Percentiles rank a stretch among this genome's conserved stretches.
Conservation (phyloP, 2,329 filamentous ascomycete species). For the Alternaria angustiovoidea region DNA sequence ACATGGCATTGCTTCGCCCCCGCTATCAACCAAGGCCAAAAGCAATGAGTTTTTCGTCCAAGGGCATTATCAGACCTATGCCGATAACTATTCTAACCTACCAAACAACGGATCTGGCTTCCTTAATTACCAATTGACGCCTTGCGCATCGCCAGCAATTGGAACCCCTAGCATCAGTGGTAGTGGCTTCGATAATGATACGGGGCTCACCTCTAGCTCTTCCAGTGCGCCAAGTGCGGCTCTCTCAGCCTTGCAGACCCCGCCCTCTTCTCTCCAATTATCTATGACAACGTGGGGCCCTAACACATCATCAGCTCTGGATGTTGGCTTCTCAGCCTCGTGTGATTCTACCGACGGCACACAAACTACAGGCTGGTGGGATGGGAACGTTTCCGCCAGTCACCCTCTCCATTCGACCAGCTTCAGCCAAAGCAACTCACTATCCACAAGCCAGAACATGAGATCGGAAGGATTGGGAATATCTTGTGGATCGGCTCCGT, state of each 20-base stretch:
- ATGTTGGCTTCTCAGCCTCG: slow-evolving; percentile 45
- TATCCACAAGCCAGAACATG: slow-evolving; percentile 27
- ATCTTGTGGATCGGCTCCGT: slow-evolving; percentile 37
- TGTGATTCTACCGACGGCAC: slow-evolving; percentile 34
- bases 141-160: slow-evolving; percentile 43
- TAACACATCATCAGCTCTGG: slow-evolving; percentile 36
- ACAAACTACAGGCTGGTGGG: slow-evolving; percentile 44
- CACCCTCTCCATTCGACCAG: slow-evolving; percentile 22
- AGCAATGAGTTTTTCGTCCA: slow-evolving; percentile 32
- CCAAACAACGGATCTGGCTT: slow-evolving; percentile 24
- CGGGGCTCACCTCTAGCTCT: slow-evolving; percentile 25
- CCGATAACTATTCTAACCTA: slow-evolving; percentile 29
- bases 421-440: slow-evolving; percentile 32
- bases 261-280: slow-evolving; percentile 43
- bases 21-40: slow-evolving; percentile 38
- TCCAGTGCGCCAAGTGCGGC: slow-evolving; percentile 31
- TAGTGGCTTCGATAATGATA: slow-evolving; percentile 36
- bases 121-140: slow-evolving; percentile 46
- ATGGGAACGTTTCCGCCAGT: slow-evolving; percentile 17
- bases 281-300: slow-evolving; percentile 43
- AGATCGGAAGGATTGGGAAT: slow-evolving; percentile 42
- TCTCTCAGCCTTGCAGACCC: slow-evolving; percentile 51
- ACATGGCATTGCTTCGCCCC: slow-evolving; percentile 38
- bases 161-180: slow-evolving; percentile 25
- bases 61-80: slow-evolving; percentile 35